These are phyloP conservation scores for Fistulifera pelliculosa DNA, from an alignment of 108 stramenopile genomes.

Conservation along the genomic window DNA sequence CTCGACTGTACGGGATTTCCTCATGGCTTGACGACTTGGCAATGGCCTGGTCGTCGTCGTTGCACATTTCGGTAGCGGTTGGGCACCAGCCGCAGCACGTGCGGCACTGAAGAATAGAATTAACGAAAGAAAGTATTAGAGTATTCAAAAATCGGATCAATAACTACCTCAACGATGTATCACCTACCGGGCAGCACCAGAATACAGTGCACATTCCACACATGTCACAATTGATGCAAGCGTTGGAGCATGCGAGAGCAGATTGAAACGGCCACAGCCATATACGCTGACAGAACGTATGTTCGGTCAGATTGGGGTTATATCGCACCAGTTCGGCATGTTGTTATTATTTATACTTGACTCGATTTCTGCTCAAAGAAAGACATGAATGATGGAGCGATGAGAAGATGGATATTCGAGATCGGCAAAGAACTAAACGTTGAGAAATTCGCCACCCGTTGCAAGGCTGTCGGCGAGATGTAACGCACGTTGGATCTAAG, in stretches of 20 bases:
- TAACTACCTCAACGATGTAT: neutral
- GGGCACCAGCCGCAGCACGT: conserved; percentile 7
- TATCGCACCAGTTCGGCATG: neutral
- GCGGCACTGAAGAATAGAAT: conserved; percentile 5
- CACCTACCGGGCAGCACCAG: conserved; percentile 13
- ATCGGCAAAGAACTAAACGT: too few species aligned
- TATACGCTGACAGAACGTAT: conserved; percentile 3
- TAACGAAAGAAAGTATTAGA: neutral
- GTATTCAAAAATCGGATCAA: neutral
- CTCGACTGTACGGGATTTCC: conserved; percentile 5
- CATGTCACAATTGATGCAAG: neutral
- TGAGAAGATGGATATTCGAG: too few species aligned
- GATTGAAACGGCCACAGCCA: conserved; percentile 6
- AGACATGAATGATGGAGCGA: too few species aligned
- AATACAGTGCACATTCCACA: neutral
- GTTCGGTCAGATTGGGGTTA: neutral
- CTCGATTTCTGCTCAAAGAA: too few species aligned
- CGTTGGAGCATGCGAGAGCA: neutral
- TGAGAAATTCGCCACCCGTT: too few species aligned
- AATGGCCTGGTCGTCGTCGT: neutral
- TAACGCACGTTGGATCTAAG: too few species aligned
- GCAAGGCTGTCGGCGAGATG: too few species aligned
- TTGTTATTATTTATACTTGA: too few species aligned
- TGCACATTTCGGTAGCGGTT: neutral
- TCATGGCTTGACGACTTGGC: neutral